Base-by-base conservation (phyloP, 2,329 filamentous ascomycete genomes). In the Aureobasidium sp. region DNA sequence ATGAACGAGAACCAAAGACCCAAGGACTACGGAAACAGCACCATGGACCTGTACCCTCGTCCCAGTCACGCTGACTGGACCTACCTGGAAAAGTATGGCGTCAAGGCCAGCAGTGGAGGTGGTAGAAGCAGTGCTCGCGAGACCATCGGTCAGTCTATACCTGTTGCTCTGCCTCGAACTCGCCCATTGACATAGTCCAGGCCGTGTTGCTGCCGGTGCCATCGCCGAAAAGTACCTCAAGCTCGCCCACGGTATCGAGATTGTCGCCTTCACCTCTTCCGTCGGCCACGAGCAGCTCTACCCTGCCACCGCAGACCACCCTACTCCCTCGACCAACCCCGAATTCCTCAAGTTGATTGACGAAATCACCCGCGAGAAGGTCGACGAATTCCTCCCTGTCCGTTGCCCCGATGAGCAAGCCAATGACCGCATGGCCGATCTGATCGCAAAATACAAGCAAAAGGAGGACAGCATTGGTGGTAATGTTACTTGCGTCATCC, bases 51-150 rank as follows among this genome's bases (percentile, higher is more conserved):
- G 65, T 97, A 88, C 82, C 94, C 94, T 5, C 84, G 94, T 57
- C 94, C 93, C 39, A 91, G 87, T 73, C 94, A 97, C 77, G 93
- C 94, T 64, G 93, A 97, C 77, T 97, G 89, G 85, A 97, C 94
- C 64, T 97, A 97, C 78, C 82, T 96, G 64, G 90, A 96, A 76
- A 97, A 97, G 79, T 99, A 99, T 75, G 93, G 93, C 62, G 87
- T 95, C 68, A 95, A 95, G 80, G 91, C 94, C 41, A 90, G 86
- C 73, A 91, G 87, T 65, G 93, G 94, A 63, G 93, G 94, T 68
- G 93, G 94, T 60, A 84, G 94, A 65, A 92, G 88, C 73, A 92
- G 88, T 73, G 94, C 94, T n/a, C 82, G 93, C 67, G 93, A 97
- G 82, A 97, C 93, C 12, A 96, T 97, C 72, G 91, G 88, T 84